These are phyloP conservation scores for Bothriochloa decipiens DNA, from an alignment of 176 grass and related monocot species.

Conservation along the genomic window DNA sequence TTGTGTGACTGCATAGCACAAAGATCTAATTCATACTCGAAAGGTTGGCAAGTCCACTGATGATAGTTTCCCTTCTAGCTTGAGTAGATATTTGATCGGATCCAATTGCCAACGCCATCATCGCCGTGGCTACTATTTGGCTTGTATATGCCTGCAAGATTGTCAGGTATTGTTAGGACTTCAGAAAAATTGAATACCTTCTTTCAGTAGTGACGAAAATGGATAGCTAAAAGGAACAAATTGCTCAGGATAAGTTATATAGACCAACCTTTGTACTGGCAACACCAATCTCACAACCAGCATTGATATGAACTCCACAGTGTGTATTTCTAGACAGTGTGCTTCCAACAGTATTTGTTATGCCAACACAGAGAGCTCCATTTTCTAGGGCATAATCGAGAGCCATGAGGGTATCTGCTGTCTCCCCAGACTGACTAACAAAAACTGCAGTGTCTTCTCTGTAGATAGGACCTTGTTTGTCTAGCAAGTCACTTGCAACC, in stretches of 20 bases:
- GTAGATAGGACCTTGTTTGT: constrained; percentile 84
- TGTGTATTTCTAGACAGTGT: constrained; percentile 91
- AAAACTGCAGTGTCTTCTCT: constrained; percentile 88
- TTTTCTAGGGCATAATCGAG: constrained; percentile 88
- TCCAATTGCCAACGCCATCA: constrained; percentile 97
- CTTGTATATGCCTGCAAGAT: constrained; percentile 84
- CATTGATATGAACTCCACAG: constrained; percentile 95
- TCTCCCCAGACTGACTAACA: constrained; percentile 97
- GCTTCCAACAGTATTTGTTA: constrained; percentile 94
- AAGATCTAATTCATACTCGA: constrained; percentile 57
- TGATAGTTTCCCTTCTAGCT: constrained; percentile 69
- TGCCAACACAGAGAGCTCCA: constrained; percentile 85
- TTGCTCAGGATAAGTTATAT: background rate
- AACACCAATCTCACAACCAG: constrained; percentile 95
- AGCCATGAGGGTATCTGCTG: constrained; percentile 91
- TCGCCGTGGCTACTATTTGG: constrained; percentile 94
- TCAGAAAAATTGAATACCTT: background rate
- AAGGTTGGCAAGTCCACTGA: constrained; percentile 64
- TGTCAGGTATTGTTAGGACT: constrained; percentile 17
- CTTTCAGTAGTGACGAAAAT: background rate
- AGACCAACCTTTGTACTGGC: constrained; percentile 81
- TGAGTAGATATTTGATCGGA: constrained; percentile 91
- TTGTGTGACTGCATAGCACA: background rate
- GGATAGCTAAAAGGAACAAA: background rate
- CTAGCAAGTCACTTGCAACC: constrained; percentile 85